These are phyloP conservation scores for Aspergillus fructus DNA, from an alignment of 2,329 filamentous ascomycete genomes.

Conservation along the genomic window DNA sequence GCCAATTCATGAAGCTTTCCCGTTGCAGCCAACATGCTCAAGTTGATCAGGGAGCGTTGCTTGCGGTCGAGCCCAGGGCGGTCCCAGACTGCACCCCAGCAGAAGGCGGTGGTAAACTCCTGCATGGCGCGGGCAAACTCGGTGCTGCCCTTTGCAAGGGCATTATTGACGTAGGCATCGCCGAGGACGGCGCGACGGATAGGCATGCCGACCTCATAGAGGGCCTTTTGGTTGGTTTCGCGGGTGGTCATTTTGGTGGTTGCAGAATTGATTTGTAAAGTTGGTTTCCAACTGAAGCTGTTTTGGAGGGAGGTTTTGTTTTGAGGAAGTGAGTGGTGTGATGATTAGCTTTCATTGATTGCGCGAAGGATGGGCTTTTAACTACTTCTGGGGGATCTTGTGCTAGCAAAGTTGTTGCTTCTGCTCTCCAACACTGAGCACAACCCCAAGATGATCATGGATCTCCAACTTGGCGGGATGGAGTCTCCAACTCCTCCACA, in stretches of 20 bases:
- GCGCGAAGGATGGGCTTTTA: too few relatives aligned
- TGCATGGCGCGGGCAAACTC: constrained; percentile 24
- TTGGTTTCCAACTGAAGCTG: too few relatives aligned
- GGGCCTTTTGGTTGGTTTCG: not conserved
- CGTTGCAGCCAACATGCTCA: constrained; percentile 61
- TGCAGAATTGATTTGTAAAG: too few relatives aligned
- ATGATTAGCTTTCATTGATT: too few relatives aligned
- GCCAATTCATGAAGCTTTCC: constrained; percentile 58
- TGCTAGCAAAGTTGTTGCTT: too few relatives aligned
- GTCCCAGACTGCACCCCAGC: constrained; percentile 13
- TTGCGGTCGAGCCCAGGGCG: constrained; percentile 8
- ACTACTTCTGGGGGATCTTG: too few relatives aligned
- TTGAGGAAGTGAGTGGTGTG: too few relatives aligned
- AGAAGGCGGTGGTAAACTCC: constrained; percentile 17
- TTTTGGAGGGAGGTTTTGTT: too few relatives aligned
- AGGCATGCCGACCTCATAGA: not conserved
- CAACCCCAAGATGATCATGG: too few relatives aligned
- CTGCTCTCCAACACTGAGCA: too few relatives aligned
- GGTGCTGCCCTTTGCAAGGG: constrained; percentile 20
- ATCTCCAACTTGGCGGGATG: too few relatives aligned
- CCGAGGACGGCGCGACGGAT: constrained; percentile 15
- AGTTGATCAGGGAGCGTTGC: constrained; percentile 31
- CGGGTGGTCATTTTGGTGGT: not conserved
- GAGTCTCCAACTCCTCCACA: too few relatives aligned
- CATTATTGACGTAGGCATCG: constrained; percentile 16